These are phyloP conservation scores for Irpex sp. DNA, from an alignment of 1,284 basidiomycete species.

Conservation along the genomic window DNA sequence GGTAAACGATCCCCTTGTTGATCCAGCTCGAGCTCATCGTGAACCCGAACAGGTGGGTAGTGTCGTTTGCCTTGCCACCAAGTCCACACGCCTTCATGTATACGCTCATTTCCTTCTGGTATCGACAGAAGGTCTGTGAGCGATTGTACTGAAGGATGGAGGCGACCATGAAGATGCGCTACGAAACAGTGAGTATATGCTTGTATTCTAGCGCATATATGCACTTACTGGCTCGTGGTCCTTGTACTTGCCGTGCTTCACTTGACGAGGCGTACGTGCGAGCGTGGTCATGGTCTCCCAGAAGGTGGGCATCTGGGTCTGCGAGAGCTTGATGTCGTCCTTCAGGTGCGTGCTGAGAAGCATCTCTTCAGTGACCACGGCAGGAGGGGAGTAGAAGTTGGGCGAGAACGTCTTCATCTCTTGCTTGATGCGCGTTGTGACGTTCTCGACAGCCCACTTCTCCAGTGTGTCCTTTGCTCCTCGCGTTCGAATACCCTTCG, in stretches of 20 bases:
- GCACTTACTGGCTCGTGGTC: too few species aligned
- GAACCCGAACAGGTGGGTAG: slow-evolving; percentile 22
- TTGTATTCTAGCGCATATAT: too few species aligned
- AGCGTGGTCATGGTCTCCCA: too few species aligned
- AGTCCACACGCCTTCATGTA: slow-evolving; percentile 26
- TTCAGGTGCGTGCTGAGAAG: too few species aligned
- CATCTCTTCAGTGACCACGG: too few species aligned
- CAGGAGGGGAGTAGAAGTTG: background rate
- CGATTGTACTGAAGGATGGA: slow-evolving; percentile 24
- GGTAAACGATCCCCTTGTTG: background rate
- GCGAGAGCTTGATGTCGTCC: too few species aligned
- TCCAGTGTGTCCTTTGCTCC: background rate
- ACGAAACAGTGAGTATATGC: slow-evolving; percentile 7
- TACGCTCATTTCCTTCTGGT: slow-evolving; percentile 28
- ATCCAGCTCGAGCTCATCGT: slow-evolving; percentile 29
- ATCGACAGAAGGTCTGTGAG: slow-evolving; percentile 22
- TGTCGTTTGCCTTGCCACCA: slow-evolving; percentile 24
- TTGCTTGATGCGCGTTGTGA: background rate
- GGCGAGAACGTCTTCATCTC: background rate
- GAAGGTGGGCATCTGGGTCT: too few species aligned
- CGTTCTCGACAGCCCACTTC: background rate
- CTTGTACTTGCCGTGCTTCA: too few species aligned
- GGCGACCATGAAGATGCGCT: slow-evolving; percentile 22
- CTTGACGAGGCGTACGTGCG: too few species aligned
- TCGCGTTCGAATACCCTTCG: background rate